A percentile compares a stretch with the other conserved stretches of the same genome.
phyloP scores from a whole-genome alignment of 164 flowering plant species.

The Malania oleifera region DNA sequence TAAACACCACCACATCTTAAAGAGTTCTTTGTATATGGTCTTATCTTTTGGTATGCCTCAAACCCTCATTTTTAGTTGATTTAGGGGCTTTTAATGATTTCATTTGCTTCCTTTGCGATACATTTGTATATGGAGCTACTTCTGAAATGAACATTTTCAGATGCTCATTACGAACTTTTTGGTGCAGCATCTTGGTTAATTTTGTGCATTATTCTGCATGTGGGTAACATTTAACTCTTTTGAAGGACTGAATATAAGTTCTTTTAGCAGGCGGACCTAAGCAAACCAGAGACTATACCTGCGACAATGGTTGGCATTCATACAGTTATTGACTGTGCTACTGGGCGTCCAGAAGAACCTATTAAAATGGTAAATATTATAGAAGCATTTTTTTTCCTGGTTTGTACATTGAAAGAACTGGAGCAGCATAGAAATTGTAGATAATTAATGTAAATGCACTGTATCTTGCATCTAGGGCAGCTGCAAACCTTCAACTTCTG shows the following conservation, averaged over 20 bases:
- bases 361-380: constrained; percentile 60
- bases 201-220: neutral
- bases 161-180: neutral
- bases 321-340: constrained; percentile 94
- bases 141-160: too few relatives aligned
- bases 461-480: neutral
- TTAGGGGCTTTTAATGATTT: too few relatives aligned
- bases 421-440: neutral
- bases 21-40: too few relatives aligned
- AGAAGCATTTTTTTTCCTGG: neutral
- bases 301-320: constrained; percentile 94
- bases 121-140: too few relatives aligned
- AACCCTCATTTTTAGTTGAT: too few relatives aligned
- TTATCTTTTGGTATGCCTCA: too few relatives aligned
- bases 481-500: too few relatives aligned
- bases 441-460: neutral
- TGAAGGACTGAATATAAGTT: neutral
- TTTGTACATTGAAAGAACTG: neutral
- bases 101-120: too few relatives aligned
- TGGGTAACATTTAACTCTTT: neutral
- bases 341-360: constrained; percentile 98
- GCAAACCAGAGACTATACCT: constrained; percentile 94
- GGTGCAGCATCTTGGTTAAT: neutral
- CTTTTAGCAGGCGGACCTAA: constrained; percentile 75
- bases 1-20: too few relatives aligned